Evolutionary conservation across 371 early-diverging fungal genomes (phyloP).

Genomic region (Mortierella sp.): DNA sequence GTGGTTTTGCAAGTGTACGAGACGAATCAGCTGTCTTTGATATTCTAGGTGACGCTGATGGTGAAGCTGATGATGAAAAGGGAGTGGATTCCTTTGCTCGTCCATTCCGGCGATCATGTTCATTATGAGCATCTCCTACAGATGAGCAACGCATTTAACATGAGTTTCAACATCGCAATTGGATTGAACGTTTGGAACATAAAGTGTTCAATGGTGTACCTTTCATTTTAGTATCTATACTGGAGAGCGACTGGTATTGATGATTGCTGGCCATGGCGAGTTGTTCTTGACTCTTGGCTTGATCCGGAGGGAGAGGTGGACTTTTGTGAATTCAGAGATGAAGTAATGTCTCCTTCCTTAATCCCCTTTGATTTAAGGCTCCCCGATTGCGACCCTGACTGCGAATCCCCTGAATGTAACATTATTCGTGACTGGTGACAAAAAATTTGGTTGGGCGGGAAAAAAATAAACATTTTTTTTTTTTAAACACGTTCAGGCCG

Average conservation of each 20-base stretch:
- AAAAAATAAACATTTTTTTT: neutral
- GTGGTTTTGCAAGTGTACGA: neutral
- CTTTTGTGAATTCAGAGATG: neutral
- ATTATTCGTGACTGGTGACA: neutral
- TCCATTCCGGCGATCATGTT: neutral
- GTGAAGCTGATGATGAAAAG: neutral
- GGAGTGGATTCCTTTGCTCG: neutral
- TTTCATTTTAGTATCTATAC: slow-evolving; percentile 3
- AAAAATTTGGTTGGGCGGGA: neutral
- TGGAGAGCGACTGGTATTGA: slow-evolving; percentile 22
- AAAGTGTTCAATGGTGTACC: neutral
- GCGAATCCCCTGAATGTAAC: neutral
- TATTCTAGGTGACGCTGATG: neutral
- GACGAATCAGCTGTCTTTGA: neutral
- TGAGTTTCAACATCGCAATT: neutral
- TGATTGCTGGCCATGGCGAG: slow-evolving; percentile 3
- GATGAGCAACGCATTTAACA: neutral
- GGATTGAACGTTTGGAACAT: no score
- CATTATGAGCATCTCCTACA: neutral
- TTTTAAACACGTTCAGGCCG: neutral
- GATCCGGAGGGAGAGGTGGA: neutral
- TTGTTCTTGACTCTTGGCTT: neutral
- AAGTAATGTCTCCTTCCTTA: neutral
- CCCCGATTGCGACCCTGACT: neutral
- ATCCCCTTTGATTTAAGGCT: neutral